Base-by-base conservation (phyloP, 2,329 filamentous ascomycete genomes). In the Xylaria arbuscula region DNA sequence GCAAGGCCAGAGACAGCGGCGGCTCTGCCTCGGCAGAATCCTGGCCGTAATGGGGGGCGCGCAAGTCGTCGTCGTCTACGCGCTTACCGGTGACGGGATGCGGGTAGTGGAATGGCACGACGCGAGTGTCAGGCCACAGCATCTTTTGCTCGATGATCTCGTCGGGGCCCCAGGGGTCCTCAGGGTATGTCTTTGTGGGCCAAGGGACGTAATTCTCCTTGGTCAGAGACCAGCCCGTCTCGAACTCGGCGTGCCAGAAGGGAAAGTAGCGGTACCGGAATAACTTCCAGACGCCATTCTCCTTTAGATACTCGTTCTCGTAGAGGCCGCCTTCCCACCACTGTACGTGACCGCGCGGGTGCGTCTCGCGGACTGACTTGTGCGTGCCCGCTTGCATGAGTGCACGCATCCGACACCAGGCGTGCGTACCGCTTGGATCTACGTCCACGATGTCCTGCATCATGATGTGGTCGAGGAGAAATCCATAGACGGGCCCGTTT, bases 311-410 rank as follows among this genome's bases (percentile, higher is more conserved):
- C 74, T 88, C 85, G 73, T 88, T 88, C 77, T 88, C 85, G 76
- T 88, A 88, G 42, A 88, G 76, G 2, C 86, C 86, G 51, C 86
- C 85, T 75, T 88, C 86, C 83, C 85, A 88, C 86, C 86, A 88
- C 74, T 88, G 86, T 11, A 83, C 80, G 56, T 85, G 81, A 1
- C 85, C 86, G 11, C 84, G 81, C 6, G 85, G 85, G 71, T 87
- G 84, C 9, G 78, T 80, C 51, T 84, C 82, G 55, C 81, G 80
- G 72, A 87, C 81, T 66, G 80, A 83, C 72, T 84, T 78, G 76
- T 88, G 86, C 36, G 84, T 85, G 58, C 86, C 70, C 4, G 70
- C 70, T 38, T 83, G 82, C 86, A 88, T 88, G 71, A 88, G 80
- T 24, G 85, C 82, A 28, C 86, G 83, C 80, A 87, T 86, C 34